Evolutionary conservation across 1,139 yeast species (phyloP).

Genomic region (Candida neerlandica): DNA sequence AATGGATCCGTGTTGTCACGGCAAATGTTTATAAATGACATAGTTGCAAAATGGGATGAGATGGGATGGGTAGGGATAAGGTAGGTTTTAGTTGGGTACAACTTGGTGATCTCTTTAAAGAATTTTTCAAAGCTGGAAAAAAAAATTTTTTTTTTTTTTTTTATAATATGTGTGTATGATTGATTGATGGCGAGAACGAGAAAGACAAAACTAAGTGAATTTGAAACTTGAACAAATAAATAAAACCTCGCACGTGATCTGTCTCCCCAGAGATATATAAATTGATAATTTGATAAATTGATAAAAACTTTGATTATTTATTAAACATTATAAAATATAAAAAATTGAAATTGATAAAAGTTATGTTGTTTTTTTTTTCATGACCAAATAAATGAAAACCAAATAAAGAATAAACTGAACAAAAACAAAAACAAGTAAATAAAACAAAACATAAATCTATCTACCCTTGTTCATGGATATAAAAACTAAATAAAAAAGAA

Average conservation of each 20-base stretch:
- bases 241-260: background rate
- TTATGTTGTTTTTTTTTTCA: background rate
- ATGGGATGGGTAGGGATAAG: no score
- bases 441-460: background rate
- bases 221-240: background rate
- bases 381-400: background rate
- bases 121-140: constrained; percentile 1
- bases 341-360: background rate
- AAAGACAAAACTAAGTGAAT: no score
- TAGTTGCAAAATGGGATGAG: no score
- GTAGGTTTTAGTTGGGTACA: background rate
- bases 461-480: background rate
- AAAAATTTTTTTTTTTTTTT: constrained; percentile 1
- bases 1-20: constrained; percentile 98
- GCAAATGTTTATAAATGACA: constrained; percentile 92
- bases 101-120: background rate
- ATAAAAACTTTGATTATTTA: constrained; percentile 2
- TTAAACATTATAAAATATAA: constrained; percentile 1
- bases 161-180: background rate
- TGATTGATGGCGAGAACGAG: background rate
- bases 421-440: background rate
- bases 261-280: background rate
- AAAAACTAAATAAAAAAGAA: background rate
- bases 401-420: background rate
- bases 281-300: background rate